Conservation (phyloP, 768 basidiomycete species). For the Rhizopogon salebrosus region DNA sequence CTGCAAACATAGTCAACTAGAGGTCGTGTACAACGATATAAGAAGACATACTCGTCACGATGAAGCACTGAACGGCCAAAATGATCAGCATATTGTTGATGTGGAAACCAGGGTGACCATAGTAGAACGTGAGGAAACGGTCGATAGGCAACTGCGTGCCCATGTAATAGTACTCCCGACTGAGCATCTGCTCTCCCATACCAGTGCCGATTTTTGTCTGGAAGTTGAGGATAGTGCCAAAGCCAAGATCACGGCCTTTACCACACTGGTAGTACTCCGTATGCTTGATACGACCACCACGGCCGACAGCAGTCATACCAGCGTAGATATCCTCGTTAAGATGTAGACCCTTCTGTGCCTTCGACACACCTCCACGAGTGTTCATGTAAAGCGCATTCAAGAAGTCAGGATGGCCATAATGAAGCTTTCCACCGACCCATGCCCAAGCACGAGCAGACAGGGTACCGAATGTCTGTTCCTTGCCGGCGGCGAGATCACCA, state of each 20-base stretch:
- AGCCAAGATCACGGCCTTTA: slow-evolving; percentile 97
- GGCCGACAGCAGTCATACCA: slow-evolving; percentile 96
- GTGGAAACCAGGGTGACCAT: slow-evolving; percentile 98
- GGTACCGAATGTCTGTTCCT: slow-evolving; percentile 99
- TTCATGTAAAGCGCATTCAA: slow-evolving; percentile 96
- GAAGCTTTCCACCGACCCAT: slow-evolving; percentile 97
- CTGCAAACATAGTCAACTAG: slow-evolving; percentile 34
- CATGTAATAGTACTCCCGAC: slow-evolving; percentile 97
- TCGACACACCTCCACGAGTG: slow-evolving; percentile 96
- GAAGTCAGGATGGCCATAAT: slow-evolving; percentile 99
- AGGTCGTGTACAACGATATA: not conserved
- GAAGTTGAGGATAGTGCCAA: slow-evolving; percentile 99
- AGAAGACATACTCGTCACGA: slow-evolving; percentile 71
- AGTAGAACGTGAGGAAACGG: slow-evolving; percentile 99
- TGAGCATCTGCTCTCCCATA: slow-evolving; percentile 99
- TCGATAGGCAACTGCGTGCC: slow-evolving; percentile 98
- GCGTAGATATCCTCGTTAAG: slow-evolving; percentile 99
- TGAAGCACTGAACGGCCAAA: slow-evolving; percentile 91
- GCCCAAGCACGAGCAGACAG: slow-evolving; percentile 93
- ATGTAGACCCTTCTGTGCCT: slow-evolving; percentile 99
- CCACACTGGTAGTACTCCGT: slow-evolving; percentile 99
- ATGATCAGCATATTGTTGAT: slow-evolving; percentile 99
- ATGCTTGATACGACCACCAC: slow-evolving; percentile 97
- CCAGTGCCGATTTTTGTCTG: slow-evolving; percentile 99
- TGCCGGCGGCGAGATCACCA: slow-evolving; percentile 96